Percentiles rank a stretch among this genome's conserved stretches.
These are phyloP conservation scores for Boletus rubroflammeus DNA, from an alignment of 768 basidiomycete genomes.

Conservation along the genomic window DNA sequence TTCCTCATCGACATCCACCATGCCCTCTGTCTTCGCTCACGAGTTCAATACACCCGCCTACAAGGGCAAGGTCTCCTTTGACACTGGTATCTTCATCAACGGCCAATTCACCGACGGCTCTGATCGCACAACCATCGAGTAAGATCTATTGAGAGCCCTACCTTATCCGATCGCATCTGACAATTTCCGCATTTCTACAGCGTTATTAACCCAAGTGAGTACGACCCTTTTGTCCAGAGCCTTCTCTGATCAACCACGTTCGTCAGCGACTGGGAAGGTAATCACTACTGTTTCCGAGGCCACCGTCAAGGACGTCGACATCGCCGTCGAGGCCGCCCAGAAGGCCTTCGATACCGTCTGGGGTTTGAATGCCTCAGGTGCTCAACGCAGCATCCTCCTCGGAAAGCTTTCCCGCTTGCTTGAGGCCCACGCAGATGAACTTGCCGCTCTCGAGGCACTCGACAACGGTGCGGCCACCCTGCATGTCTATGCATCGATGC, in stretches of 20 bases:
- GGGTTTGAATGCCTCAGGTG: slow-evolving; percentile 60
- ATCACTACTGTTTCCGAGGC: slow-evolving; percentile 55
- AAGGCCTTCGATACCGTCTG: slow-evolving; percentile 60
- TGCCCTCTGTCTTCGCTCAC: slow-evolving; percentile 45
- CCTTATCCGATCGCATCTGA: not conserved
- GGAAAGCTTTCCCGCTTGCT: slow-evolving; percentile 62
- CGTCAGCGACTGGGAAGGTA: slow-evolving; percentile 58
- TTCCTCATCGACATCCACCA: slow-evolving; percentile 19
- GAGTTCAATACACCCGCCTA: slow-evolving; percentile 50
- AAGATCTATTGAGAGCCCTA: slow-evolving; percentile 24
- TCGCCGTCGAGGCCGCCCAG: slow-evolving; percentile 66
- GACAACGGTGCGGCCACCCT: slow-evolving; percentile 48
- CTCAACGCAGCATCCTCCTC: slow-evolving; percentile 52
- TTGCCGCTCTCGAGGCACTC: slow-evolving; percentile 71
- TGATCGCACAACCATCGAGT: slow-evolving; percentile 65
- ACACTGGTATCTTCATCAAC: slow-evolving; percentile 70
- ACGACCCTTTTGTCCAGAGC: not conserved
- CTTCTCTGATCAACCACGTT: not conserved
- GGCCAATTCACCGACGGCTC: slow-evolving; percentile 61
- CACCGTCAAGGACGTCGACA: slow-evolving; percentile 68
- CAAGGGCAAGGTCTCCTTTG: slow-evolving; percentile 56
- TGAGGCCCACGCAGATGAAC: slow-evolving; percentile 55
- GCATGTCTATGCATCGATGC: not conserved
- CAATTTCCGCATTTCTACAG: slow-evolving; percentile 28
- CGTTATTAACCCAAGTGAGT: slow-evolving; percentile 54